These are phyloP conservation scores for Pythium periplocum DNA, from an alignment of 352 stramenopile species.

Conservation along the genomic window DNA sequence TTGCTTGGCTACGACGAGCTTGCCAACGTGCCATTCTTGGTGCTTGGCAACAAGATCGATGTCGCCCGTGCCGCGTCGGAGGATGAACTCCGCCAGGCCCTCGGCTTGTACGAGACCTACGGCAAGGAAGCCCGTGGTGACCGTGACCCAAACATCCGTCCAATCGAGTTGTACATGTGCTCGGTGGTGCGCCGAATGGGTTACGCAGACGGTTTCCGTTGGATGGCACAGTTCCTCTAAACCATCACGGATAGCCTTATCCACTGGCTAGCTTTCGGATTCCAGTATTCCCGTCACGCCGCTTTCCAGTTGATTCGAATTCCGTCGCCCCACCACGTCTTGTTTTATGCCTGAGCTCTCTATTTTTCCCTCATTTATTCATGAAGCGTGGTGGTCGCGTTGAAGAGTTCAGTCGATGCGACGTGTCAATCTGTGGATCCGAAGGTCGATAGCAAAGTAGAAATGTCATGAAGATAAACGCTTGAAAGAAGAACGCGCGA, in stretches of 20 bases:
- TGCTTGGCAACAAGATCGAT: slow-evolving; percentile 99
- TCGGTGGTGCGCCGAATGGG: slow-evolving; percentile 98
- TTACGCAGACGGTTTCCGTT: slow-evolving; percentile 95
- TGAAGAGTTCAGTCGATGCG: too few species aligned
- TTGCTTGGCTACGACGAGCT: slow-evolving; percentile 97
- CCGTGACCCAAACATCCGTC: slow-evolving; percentile 87
- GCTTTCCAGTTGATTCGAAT: too few species aligned
- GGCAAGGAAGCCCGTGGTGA: slow-evolving; percentile 95
- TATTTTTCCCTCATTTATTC: too few species aligned
- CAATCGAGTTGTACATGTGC: slow-evolving; percentile 99
- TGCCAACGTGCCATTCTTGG: slow-evolving; percentile 97
- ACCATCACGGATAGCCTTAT: slow-evolving; percentile 4
- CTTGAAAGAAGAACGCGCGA: too few species aligned
- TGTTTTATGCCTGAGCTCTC: too few species aligned
- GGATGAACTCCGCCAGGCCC: slow-evolving; percentile 95
- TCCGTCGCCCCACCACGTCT: too few species aligned
- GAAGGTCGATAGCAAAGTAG: too few species aligned
- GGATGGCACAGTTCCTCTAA: slow-evolving; percentile 89
- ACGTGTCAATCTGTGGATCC: too few species aligned
- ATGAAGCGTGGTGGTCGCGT: too few species aligned
- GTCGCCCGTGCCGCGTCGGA: slow-evolving; percentile 95
- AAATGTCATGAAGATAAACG: too few species aligned
- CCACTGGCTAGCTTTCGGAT: too few species aligned
- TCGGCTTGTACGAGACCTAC: slow-evolving; percentile 98
- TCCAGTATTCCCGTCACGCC: too few species aligned